These are phyloP conservation scores for Papiliotrema terrestris DNA, from an alignment of 1,284 basidiomycete genomes.

Conservation along the genomic window DNA sequence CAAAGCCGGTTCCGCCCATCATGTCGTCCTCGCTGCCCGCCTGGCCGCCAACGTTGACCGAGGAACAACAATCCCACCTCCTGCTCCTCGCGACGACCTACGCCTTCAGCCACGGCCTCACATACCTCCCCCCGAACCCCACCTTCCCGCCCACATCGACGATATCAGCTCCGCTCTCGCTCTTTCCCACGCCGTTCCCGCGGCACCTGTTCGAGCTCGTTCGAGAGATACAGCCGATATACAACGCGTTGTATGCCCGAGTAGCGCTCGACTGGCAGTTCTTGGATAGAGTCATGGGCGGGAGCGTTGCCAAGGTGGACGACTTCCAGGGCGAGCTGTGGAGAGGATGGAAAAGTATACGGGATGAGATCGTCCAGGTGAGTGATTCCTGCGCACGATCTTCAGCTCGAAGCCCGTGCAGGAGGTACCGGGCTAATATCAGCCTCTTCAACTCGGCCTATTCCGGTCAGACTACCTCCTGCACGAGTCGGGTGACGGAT, in stretches of 20 bases:
- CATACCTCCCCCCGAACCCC: constrained; percentile 70
- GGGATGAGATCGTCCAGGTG: constrained; percentile 57
- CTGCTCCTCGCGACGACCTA: constrained; percentile 71
- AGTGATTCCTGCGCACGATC: constrained; percentile 10
- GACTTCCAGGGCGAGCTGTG: constrained; percentile 82
- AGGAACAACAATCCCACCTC: constrained; percentile 59
- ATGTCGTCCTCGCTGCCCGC: constrained; percentile 35
- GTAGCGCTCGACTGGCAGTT: constrained; percentile 78
- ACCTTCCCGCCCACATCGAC: constrained; percentile 64
- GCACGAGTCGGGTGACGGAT: constrained; percentile 53
- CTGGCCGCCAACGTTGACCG: constrained; percentile 72
- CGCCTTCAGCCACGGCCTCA: constrained; percentile 77
- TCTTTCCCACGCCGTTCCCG: constrained; percentile 86
- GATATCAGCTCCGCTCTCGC: constrained; percentile 83
- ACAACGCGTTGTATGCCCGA: constrained; percentile 81
- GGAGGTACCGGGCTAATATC: constrained; percentile 13
- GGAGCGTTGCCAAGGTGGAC: constrained; percentile 77
- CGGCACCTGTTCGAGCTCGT: constrained; percentile 67
- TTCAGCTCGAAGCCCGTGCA: not conserved
- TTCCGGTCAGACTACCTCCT: constrained; percentile 94
- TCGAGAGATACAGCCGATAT: constrained; percentile 65
- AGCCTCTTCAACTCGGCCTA: constrained; percentile 85
- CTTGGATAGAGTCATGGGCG: constrained; percentile 76
- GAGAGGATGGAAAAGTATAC: constrained; percentile 73
- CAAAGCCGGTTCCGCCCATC: not conserved